Conservation (phyloP, 140 eudicot species). For the Erigeron philadelphicus region DNA sequence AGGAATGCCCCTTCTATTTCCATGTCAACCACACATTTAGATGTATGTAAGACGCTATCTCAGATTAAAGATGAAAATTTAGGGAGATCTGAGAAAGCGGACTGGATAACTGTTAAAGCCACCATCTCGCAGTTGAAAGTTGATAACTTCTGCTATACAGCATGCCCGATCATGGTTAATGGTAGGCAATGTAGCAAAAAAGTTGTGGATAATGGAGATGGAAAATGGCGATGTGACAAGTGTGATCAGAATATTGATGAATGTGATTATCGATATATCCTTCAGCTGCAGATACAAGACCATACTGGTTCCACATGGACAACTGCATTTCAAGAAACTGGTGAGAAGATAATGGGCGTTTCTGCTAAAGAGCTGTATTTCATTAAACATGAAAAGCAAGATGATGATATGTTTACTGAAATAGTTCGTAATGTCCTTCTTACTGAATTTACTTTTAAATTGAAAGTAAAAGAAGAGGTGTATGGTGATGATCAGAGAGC, state of each 20-base stretch:
- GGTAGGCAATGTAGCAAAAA: slow-evolving; percentile 70
- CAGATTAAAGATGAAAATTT: slow-evolving; percentile 81
- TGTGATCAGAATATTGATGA: slow-evolving; percentile 72
- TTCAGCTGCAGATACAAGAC: slow-evolving; percentile 73
- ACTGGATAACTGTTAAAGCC: slow-evolving; percentile 64
- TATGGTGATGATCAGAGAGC: slow-evolving; percentile 54
- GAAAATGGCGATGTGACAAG: slow-evolving; percentile 83
- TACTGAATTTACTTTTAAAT: slow-evolving; percentile 46
- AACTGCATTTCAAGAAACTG: slow-evolving; percentile 76
- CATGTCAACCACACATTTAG: slow-evolving; percentile 42
- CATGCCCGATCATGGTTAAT: slow-evolving; percentile 59
- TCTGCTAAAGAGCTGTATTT: slow-evolving; percentile 67
- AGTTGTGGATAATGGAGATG: slow-evolving; percentile 80
- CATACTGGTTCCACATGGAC: slow-evolving; percentile 72
- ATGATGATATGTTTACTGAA: slow-evolving; percentile 57
- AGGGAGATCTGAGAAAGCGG: slow-evolving; percentile 80
- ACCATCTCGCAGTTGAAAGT: slow-evolving; percentile 47
- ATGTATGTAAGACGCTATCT: slow-evolving; percentile 62
- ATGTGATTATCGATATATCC: slow-evolving; percentile 70
- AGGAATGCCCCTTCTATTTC: slow-evolving; percentile 49
- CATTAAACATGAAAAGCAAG: slow-evolving; percentile 58
- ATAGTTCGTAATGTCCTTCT: slow-evolving; percentile 38
- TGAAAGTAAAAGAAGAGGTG: slow-evolving; percentile 83
- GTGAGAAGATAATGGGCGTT: slow-evolving; percentile 67
- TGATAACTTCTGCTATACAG: slow-evolving; percentile 73